Evolutionary conservation across 495 filamentous ascomycete species (phyloP), one percentile per base, ranked within the genome.

Genomic region (Zalerion maritima): DNA sequence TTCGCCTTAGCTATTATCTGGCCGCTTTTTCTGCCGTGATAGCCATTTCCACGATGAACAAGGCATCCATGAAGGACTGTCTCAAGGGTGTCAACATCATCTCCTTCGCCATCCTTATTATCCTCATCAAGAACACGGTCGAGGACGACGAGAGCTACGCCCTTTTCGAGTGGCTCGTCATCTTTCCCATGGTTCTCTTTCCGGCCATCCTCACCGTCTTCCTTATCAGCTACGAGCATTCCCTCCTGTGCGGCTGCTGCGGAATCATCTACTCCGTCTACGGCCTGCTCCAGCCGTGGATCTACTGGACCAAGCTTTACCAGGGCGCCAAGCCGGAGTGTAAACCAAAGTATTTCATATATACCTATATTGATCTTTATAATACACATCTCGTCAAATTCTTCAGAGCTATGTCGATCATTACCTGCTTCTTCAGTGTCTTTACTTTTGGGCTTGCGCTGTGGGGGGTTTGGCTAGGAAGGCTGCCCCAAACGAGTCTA

Each of bases 31-130:
- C 31, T n/a, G 21, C 31, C 2, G 15, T 34, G 15, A 15, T 34
- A 3, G 21, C 31, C 22, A 26, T 34, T 18, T 9, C 28, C 3
- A 27, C 22, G 7, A 14, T 9, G 8, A 26, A 26, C 14, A 26
- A 10, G 14, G 31, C 23, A 12, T 17, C 31, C 3, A 26, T 34
- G 17, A 18, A 16, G 13, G 10, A 18, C 5, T 27, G 22, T 25
- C 23, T 25, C 22, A 22, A 27, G 10, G 31, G 15, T 3, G 21
- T 34, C 31, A 34, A 34, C 31, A 34, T 34, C 31, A 14, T 34
- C 20, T 19, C 31, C 31, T 34, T 34, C 17, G 20, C 31, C 3
- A 27, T 34, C 22, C 31, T 34, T 6, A 17, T 34, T 16, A 25
- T 34, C n/a, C 31, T 34, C 3, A 27, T 34, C 31, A 14, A 18